Conservation (phyloP, 371 early-diverging fungal genomes). For the Saksenaea oblongispora region DNA sequence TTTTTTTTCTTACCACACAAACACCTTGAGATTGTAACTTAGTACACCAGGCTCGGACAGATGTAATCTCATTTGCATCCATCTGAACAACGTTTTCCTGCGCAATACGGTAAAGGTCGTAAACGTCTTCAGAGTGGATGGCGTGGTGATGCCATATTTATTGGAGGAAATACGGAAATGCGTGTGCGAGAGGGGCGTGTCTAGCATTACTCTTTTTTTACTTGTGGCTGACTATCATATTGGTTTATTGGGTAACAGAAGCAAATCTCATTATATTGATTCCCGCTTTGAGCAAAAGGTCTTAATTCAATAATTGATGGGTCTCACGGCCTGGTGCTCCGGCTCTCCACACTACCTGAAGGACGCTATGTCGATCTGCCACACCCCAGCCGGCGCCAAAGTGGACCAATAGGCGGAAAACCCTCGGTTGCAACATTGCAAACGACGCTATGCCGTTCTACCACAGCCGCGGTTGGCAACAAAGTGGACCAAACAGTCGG, state of each 20-base stretch:
- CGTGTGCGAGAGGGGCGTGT: too few relatives aligned
- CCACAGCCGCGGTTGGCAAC: not conserved
- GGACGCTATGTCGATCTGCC: constrained; percentile 2
- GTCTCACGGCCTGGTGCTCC: not conserved
- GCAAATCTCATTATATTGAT: not conserved
- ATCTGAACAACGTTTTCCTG: not conserved
- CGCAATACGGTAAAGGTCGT: not conserved
- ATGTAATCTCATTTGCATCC: not conserved
- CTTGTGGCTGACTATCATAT: constrained; percentile 1
- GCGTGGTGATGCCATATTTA: not conserved
- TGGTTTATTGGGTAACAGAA: constrained; percentile 2
- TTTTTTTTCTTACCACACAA: too few relatives aligned
- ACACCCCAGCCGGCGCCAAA: not conserved
- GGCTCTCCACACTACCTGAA: constrained; percentile 2
- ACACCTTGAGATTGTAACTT: not conserved
- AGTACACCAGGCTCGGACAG: not conserved
- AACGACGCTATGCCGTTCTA: too few relatives aligned
- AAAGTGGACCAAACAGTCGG: constrained; percentile 1
- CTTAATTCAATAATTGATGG: not conserved
- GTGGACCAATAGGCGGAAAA: too few relatives aligned
- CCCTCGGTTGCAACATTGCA: too few relatives aligned
- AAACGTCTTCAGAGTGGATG: not conserved
- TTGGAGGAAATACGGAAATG: too few relatives aligned
- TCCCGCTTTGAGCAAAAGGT: constrained; percentile 1
- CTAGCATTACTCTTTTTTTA: too few relatives aligned